These are phyloP conservation scores for Talaromyces sp. DNA, from an alignment of 2,329 filamentous ascomycete genomes.

Conservation along the genomic window DNA sequence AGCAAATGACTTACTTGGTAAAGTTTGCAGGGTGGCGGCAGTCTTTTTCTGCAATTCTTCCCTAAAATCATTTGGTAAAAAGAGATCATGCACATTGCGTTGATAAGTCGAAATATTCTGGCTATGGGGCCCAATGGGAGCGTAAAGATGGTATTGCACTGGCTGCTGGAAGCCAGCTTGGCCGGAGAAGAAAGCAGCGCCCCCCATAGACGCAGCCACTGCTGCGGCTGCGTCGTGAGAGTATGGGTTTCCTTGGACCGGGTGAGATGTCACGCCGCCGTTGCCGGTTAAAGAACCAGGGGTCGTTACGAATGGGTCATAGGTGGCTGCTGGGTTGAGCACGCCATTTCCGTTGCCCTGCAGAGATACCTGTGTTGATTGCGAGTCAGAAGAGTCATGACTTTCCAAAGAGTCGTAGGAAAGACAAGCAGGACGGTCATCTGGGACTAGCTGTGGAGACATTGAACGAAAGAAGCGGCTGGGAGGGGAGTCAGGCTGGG, in stretches of 20 bases:
- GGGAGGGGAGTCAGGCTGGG: background rate
- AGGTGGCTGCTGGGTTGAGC: conserved; percentile 49
- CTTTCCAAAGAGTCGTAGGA: background rate
- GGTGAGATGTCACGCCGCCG: conserved; percentile 28
- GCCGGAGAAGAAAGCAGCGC: conserved; percentile 62
- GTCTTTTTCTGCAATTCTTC: conserved; percentile 87
- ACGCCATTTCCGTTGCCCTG: conserved; percentile 47
- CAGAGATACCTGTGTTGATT: conserved; percentile 24
- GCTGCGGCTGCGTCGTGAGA: conserved; percentile 59
- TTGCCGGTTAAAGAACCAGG: conserved; percentile 50
- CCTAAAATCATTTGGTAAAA: conserved; percentile 78
- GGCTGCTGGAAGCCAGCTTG: conserved; percentile 60
- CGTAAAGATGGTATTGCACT: conserved; percentile 87
- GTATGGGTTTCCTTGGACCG: conserved; percentile 67
- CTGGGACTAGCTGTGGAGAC: background rate
- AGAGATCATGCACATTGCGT: conserved; percentile 82
- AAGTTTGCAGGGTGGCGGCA: conserved; percentile 77
- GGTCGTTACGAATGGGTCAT: conserved; percentile 62
- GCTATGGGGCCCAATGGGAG: conserved; percentile 75
- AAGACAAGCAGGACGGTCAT: background rate
- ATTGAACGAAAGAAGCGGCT: background rate
- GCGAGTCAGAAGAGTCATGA: conserved; percentile 15
- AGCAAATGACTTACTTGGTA: conserved; percentile 59
- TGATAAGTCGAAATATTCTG: conserved; percentile 83
- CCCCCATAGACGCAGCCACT: conserved; percentile 42